A percentile compares a stretch with the other conserved stretches of the same genome.
Evolutionary conservation across 2,329 filamentous ascomycete genomes (phyloP).

Genomic region (Immersiporthe knoxdaviesiana): DNA sequence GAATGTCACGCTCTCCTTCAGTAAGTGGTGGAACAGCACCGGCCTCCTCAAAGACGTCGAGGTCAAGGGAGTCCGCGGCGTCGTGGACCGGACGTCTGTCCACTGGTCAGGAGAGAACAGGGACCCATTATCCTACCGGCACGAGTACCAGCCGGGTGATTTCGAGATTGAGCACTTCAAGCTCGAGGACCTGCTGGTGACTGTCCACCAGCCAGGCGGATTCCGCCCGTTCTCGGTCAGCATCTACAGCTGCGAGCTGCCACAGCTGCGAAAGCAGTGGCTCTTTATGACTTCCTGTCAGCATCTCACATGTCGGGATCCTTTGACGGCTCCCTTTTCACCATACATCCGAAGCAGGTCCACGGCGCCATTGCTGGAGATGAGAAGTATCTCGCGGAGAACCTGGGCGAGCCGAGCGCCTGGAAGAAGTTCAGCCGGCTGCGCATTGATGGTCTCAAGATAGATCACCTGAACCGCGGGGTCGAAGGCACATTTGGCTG

Average conservation of each 20-base stretch:
- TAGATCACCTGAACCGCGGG: constrained; percentile 93
- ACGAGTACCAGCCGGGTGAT: constrained; percentile 86
- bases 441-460: constrained; percentile 89
- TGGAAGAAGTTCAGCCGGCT: constrained; percentile 98
- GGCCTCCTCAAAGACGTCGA: constrained; percentile 90
- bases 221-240: constrained; percentile 96
- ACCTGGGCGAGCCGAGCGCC: constrained; percentile 66
- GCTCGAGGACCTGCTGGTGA: constrained; percentile 89
- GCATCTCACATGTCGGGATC: constrained; percentile 96
- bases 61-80: constrained; percentile 88
- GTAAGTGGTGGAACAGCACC: constrained; percentile 99
- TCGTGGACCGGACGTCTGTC: constrained; percentile 87
- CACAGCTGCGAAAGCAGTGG: constrained; percentile 92
- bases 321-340: constrained; percentile 94
- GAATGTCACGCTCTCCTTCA: constrained; percentile 93
- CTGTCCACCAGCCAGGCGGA: constrained; percentile 83
- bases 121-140: constrained; percentile 85
- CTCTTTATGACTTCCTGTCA: constrained; percentile 93
- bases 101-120: constrained; percentile 68
- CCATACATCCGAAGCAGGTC: constrained; percentile 90
- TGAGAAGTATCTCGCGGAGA: constrained; percentile 56
- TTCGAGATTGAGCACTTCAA: constrained; percentile 98
- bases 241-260: constrained; percentile 94
- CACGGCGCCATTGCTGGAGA: constrained; percentile 75
- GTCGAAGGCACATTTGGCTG: constrained; percentile 94